Conservation (phyloP, 331 rosid genomes). For the Acacia pycnantha region DNA sequence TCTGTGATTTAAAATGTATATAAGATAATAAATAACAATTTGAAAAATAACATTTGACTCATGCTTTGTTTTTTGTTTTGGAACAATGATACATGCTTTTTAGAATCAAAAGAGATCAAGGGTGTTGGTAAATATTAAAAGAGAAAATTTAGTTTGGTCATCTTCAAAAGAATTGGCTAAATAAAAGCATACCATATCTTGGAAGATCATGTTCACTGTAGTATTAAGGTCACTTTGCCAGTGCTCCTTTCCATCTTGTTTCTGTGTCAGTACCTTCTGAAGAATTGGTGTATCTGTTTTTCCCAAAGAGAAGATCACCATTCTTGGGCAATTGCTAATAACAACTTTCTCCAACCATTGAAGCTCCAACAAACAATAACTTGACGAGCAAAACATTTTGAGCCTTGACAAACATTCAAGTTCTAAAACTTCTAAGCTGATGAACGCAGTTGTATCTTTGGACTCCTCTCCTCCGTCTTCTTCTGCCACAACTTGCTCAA, state of each 20-base stretch:
- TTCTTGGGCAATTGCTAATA: not conserved
- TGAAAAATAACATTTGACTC: not conserved
- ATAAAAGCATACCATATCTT: not conserved
- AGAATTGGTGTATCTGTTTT: not conserved
- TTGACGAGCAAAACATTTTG: not conserved
- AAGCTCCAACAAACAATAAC: not conserved
- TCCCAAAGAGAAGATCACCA: slow-evolving; percentile 1
- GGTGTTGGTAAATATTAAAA: not conserved
- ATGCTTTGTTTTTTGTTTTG: too few relatives aligned
- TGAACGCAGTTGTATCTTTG: not conserved
- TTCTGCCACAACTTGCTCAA: not conserved
- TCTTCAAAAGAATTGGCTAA: too few relatives aligned
- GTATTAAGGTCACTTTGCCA: slow-evolving; percentile 2
- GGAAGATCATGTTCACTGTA: not conserved
- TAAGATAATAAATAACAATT: too few relatives aligned
- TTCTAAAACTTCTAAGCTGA: not conserved
- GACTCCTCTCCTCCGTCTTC: not conserved
- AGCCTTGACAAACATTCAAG: not conserved
- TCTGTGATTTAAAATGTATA: not conserved
- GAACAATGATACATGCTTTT: too few relatives aligned
- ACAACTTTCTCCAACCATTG: not conserved
- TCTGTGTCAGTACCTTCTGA: not conserved
- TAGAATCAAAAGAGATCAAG: not conserved
- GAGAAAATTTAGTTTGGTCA: too few relatives aligned
- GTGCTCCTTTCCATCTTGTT: not conserved